Evolutionary conservation across 2,329 filamentous ascomycete species (phyloP).

Genomic region (Periconia sp.): DNA sequence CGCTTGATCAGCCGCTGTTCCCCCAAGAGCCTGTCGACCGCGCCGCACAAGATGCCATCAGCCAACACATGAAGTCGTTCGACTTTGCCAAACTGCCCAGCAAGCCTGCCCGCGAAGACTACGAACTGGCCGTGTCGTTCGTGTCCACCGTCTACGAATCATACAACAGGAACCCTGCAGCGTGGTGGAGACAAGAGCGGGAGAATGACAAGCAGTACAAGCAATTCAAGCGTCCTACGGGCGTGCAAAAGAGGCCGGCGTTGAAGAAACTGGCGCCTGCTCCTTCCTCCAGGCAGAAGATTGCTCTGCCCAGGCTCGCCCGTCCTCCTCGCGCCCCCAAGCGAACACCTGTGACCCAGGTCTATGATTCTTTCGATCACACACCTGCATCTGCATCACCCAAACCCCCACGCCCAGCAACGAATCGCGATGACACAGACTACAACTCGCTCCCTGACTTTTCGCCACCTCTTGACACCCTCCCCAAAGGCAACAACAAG

Average conservation of each 20-base stretch:
- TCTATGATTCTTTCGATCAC: conserved; percentile 41
- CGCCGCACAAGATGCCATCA: conserved; percentile 29
- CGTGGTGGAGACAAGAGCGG: conserved; percentile 48
- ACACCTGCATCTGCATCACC: conserved; percentile 30
- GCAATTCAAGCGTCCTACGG: conserved; percentile 37
- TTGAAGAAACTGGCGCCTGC: conserved; percentile 42
- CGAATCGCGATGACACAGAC: conserved; percentile 80
- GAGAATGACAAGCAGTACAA: conserved; percentile 53
- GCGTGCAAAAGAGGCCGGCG: conserved; percentile 41
- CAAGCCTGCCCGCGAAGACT: conserved; percentile 41
- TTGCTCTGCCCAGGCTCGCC: conserved; percentile 33
- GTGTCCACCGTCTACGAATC: conserved; percentile 34
- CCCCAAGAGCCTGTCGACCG: conserved; percentile 30
- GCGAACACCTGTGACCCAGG: conserved; percentile 33
- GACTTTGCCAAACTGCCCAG: conserved; percentile 29
- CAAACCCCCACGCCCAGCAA: conserved; percentile 47
- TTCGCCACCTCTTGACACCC: conserved; percentile 67
- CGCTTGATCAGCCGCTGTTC: conserved; percentile 38
- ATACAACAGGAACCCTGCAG: conserved; percentile 45
- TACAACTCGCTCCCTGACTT: conserved; percentile 72
- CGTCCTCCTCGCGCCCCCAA: conserved; percentile 38
- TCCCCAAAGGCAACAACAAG: conserved; percentile 65
- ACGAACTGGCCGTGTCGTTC: conserved; percentile 37
- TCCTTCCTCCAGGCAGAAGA: conserved; percentile 37
- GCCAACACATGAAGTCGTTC: conserved; percentile 37